A percentile compares a stretch with the other conserved stretches of the same genome.
Conservation (phyloP, 345 rosid genomes). For the Dimocarpus longan region DNA sequence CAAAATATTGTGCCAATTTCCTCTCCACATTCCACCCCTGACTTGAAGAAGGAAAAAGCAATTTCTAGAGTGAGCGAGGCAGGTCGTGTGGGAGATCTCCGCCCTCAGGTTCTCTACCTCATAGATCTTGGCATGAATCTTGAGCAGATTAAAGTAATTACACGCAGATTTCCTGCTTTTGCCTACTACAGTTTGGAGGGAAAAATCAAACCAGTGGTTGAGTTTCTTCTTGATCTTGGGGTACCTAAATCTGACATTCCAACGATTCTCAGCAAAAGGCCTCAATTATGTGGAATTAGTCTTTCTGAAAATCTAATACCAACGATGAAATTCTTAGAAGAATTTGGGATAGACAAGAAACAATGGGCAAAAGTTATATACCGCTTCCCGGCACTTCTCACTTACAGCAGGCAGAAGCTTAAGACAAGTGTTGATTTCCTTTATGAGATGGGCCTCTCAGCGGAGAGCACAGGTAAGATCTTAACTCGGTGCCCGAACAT, state of each 20-base stretch:
- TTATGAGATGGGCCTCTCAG: constrained; percentile 62
- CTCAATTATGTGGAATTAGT: constrained; percentile 89
- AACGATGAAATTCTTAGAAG: constrained; percentile 74
- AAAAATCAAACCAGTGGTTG: constrained; percentile 84
- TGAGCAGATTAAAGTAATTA: constrained; percentile 78
- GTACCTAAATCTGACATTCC: constrained; percentile 68
- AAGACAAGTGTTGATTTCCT: constrained; percentile 66
- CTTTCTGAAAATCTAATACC: constrained; percentile 73
- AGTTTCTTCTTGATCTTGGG: constrained; percentile 83
- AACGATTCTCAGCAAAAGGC: constrained; percentile 65
- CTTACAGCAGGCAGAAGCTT: constrained; percentile 80
- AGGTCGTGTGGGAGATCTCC: constrained; percentile 60
- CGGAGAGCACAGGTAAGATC: constrained; percentile 67
- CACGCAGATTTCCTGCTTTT: constrained; percentile 73
- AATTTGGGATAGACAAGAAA: constrained; percentile 73
- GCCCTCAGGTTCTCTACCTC: constrained; percentile 73
- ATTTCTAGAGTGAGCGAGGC: constrained; percentile 65
- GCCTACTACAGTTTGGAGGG: constrained; percentile 83
- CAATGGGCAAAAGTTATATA: constrained; percentile 85
- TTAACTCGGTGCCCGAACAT: constrained; percentile 75
- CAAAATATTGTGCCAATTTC: constrained; percentile 38
- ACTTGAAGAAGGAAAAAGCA: constrained; percentile 60
- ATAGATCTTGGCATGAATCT: constrained; percentile 78
- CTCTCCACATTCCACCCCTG: constrained; percentile 36
- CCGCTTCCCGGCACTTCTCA: constrained; percentile 79